A percentile compares a stretch with the other conserved stretches of the same genome.
These are phyloP conservation scores for Aspergillus floridensis DNA, from an alignment of 2,329 filamentous ascomycete species.

Conservation along the genomic window DNA sequence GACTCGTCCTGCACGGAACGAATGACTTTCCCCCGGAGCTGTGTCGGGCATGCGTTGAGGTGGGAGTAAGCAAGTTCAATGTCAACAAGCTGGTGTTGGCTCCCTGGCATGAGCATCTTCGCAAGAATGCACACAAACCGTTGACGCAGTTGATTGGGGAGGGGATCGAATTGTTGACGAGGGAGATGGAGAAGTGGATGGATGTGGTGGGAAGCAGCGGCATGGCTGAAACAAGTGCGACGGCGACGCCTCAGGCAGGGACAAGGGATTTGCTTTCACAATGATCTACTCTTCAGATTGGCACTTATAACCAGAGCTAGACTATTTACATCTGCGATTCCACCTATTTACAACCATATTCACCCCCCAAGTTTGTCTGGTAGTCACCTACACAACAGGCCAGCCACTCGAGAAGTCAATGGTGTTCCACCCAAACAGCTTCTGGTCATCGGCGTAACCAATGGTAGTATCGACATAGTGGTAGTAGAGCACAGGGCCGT, in stretches of 20 bases:
- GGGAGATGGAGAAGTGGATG: slow-evolving; percentile 52
- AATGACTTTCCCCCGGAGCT: slow-evolving; percentile 53
- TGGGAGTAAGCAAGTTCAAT: slow-evolving; percentile 55
- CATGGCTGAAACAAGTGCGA: neutral
- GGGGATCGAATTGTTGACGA: slow-evolving; percentile 50
- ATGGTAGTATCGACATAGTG: slow-evolving; percentile 59
- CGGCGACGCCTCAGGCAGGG: neutral
- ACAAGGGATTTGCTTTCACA: no score
- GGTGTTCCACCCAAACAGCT: slow-evolving; percentile 49
- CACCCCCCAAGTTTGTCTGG: neutral
- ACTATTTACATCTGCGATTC: neutral
- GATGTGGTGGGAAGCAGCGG: slow-evolving; percentile 39
- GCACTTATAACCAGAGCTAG: neutral
- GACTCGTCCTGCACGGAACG: slow-evolving; percentile 55
- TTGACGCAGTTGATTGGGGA: slow-evolving; percentile 52
- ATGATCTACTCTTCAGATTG: neutral
- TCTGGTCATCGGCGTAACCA: slow-evolving; percentile 50
- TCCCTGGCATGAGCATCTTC: slow-evolving; percentile 40
- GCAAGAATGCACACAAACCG: slow-evolving; percentile 45
- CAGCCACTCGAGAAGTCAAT: slow-evolving; percentile 46
- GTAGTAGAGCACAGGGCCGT: slow-evolving; percentile 60
- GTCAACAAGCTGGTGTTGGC: slow-evolving; percentile 54
- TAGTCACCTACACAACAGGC: slow-evolving; percentile 37
- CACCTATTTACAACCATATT: neutral
- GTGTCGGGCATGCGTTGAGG: slow-evolving; percentile 50